phyloP scores from a whole-genome alignment of 768 basidiomycete species.

The Russula virescens region DNA sequence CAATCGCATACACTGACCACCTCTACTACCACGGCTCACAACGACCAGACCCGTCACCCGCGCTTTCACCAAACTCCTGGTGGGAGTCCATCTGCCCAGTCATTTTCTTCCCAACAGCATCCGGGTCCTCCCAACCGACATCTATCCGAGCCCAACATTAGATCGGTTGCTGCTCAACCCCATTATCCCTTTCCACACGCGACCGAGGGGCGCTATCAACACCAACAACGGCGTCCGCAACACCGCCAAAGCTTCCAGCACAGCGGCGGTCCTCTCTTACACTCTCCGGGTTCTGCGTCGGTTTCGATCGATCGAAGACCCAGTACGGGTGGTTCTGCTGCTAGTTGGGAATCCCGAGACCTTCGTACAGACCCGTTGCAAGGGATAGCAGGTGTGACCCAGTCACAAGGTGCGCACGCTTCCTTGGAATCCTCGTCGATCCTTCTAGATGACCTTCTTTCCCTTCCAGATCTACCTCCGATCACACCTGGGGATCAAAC shows the following conservation, averaged over 20 bases:
- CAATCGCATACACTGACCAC: not conserved
- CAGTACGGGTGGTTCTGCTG: constrained; percentile 19
- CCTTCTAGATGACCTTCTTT: constrained; percentile 14
- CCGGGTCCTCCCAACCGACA: constrained; percentile 6
- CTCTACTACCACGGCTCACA: not conserved
- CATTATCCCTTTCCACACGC: constrained; percentile 4
- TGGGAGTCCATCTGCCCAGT: constrained; percentile 10
- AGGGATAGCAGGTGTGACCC: constrained; percentile 4
- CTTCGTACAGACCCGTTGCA: constrained; percentile 9
- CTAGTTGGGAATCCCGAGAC: constrained; percentile 18
- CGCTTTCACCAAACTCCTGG: constrained; percentile 14
- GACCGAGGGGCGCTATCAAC: constrained; percentile 9
- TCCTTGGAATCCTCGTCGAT: constrained; percentile 17
- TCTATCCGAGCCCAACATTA: constrained; percentile 19
- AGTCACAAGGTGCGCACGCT: constrained; percentile 8
- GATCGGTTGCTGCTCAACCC: constrained; percentile 6
- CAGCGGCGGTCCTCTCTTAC: not conserved
- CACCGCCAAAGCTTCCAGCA: constrained; percentile 18
- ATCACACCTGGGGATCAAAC: constrained; percentile 11
- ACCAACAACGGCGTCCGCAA: not conserved
- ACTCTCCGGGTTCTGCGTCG: constrained; percentile 10
- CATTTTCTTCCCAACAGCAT: constrained; percentile 5
- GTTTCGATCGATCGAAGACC: constrained; percentile 18
- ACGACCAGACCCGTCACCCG: constrained; percentile 13
- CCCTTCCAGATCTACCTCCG: constrained; percentile 17